phyloP scores from a whole-genome alignment of 2,329 filamentous ascomycete genomes.

The Zymoseptoria passerinii region DNA sequence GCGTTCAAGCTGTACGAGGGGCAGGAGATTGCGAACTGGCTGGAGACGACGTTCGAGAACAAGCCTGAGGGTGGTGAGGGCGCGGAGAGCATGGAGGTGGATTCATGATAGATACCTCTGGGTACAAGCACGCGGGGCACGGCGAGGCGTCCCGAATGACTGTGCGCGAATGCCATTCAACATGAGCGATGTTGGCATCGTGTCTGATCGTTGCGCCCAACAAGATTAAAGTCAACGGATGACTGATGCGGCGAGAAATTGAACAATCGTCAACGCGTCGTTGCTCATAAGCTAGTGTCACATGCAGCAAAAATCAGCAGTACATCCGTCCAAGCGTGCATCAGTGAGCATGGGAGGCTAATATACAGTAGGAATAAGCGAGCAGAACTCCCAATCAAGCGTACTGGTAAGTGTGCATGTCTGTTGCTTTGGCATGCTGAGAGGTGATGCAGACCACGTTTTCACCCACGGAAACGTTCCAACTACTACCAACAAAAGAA shows the following conservation, averaged over 20 bases:
- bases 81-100: conserved; percentile 27
- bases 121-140: conserved; percentile 2
- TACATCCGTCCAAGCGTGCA: not conserved
- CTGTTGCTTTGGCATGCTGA: too few species aligned
- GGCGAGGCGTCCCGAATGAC: conserved; percentile 8
- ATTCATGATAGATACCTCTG: conserved; percentile 13
- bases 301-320: too few species aligned
- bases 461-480: too few species aligned
- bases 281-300: not conserved
- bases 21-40: conserved; percentile 73
- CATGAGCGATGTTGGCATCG: not conserved
- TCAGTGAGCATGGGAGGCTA: too few species aligned
- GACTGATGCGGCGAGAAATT: not conserved
- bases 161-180: conserved; percentile 6
- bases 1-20: conserved; percentile 87
- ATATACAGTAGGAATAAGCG: too few species aligned
- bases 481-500: too few species aligned
- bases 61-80: conserved; percentile 26
- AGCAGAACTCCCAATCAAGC: too few species aligned
- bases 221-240: not conserved
- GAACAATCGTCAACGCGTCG: not conserved
- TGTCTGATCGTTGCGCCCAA: not conserved
- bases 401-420: too few species aligned
- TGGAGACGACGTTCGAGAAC: conserved; percentile 59
- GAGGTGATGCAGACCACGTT: too few species aligned